Conservation (phyloP, 2,329 filamentous ascomycete genomes). For the Xylariaceae sp. region DNA sequence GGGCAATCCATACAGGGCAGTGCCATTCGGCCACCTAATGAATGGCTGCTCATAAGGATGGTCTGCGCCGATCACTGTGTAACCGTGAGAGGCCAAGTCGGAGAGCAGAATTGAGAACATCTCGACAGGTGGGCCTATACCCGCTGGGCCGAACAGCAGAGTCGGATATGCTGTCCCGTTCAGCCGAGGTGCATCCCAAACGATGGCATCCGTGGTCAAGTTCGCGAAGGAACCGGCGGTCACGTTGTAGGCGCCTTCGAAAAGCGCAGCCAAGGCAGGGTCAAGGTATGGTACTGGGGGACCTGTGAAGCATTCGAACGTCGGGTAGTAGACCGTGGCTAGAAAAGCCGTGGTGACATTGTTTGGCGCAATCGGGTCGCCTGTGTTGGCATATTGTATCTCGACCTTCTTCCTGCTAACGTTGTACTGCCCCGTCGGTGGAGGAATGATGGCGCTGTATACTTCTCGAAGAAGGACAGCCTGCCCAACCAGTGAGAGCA, state of each 20-base stretch:
- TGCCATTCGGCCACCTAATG: slow-evolving; percentile 36
- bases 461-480: neutral
- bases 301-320: neutral
- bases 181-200: neutral
- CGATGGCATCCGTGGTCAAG: slow-evolving; percentile 7
- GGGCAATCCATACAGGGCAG: too few species aligned
- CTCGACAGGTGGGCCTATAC: slow-evolving; percentile 16
- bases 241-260: slow-evolving; percentile 5
- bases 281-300: slow-evolving; percentile 3
- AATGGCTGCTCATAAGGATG: slow-evolving; percentile 39
- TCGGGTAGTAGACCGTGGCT: slow-evolving; percentile 29
- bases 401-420: slow-evolving; percentile 18
- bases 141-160: slow-evolving; percentile 26
- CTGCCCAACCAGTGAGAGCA: neutral
- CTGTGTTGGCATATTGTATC: slow-evolving; percentile 14
- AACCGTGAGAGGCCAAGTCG: slow-evolving; percentile 29
- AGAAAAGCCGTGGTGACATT: slow-evolving; percentile 25
- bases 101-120: slow-evolving; percentile 24
- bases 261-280: slow-evolving; percentile 10
- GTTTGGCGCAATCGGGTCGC: slow-evolving; percentile 22
- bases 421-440: slow-evolving; percentile 6
- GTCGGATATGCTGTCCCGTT: slow-evolving; percentile 12
- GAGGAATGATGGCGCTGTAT: slow-evolving; percentile 3
- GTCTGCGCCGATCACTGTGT: slow-evolving; percentile 29
- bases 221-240: neutral